Evolutionary conservation across 306 rosid genomes (phyloP), one percentile per base, ranked within the genome.

Genomic region (Ochetophila trinervis): DNA sequence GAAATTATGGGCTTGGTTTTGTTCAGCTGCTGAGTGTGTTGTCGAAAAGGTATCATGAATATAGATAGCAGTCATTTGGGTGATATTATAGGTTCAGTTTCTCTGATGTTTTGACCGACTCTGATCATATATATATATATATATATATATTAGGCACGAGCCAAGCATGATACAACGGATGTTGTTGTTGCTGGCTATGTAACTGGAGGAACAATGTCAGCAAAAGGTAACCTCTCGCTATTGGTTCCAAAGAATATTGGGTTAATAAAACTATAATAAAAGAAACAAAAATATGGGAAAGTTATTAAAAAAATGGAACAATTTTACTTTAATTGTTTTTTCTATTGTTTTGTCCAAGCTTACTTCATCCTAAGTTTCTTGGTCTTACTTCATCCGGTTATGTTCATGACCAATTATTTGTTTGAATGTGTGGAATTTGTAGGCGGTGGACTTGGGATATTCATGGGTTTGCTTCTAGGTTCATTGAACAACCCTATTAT

Each of bases 1-100:
- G 96, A 91, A 63, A 86, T 93, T 20, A 93, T 93, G 99, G 99
- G 97, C 62, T 81, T 87, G 0, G 36, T 86, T 57, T 93, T 93
- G n/a, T 87, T 93, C 99, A 49, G 97, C 99, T 53, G 90, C 96
- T 1, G 97, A 93, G 73, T 93, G 99, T 76, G 94, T 80, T 73
- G 88, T 93, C 24, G 99, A 93, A 79, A 79, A 93, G 97, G 97
- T 90, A 62, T 57, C 35, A 44, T 53, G 59, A 49, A 5, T 53
- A 12, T 78, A 53, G 47, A 63, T 51, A 27, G 0, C 18, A 51
- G 37, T 62, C 53, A 32, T 10, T 16, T 51, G 14, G n/a, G 32
- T 19, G 67, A 51, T 78, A 62, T 60, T 0, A 17, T 24, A n/a
- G 79, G 45, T 67, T 71, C 50, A 24, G 14, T 57, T 55, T 66